A percentile compares a stretch with the other conserved stretches of the same genome.
Evolutionary conservation across 257 asterid species (phyloP).

Genomic region (Scutellaria minor): DNA sequence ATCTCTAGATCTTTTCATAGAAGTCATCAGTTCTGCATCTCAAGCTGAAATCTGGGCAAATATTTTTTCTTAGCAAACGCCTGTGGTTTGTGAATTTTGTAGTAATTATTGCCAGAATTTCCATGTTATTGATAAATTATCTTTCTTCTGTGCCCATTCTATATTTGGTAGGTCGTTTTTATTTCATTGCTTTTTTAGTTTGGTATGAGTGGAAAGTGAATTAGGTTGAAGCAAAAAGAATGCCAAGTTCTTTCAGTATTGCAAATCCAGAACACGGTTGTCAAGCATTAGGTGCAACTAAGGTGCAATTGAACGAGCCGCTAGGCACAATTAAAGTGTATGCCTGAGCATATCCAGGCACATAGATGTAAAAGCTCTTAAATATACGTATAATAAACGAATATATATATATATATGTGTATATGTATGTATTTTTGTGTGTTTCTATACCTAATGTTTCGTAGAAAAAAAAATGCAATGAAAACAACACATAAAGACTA

Average conservation of each 20-base stretch:
- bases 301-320: too few species aligned
- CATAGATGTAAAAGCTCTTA: too few species aligned
- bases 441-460: too few species aligned
- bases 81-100: background rate
- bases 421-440: too few species aligned
- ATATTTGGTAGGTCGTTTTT: background rate
- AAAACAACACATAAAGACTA: too few species aligned
- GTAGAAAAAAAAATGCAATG: too few species aligned
- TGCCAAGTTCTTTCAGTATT: background rate
- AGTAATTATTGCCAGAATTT: background rate
- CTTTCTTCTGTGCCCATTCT: background rate
- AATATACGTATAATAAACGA: too few species aligned
- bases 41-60: background rate
- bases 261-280: background rate
- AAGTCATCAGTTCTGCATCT: background rate
- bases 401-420: too few species aligned
- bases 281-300: too few species aligned
- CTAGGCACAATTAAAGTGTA: too few species aligned
- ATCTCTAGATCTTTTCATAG: background rate
- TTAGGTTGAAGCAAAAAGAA: slow-evolving; percentile 1
- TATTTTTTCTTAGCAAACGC: background rate
- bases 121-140: slow-evolving; percentile 6
- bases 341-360: too few species aligned
- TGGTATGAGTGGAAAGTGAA: slow-evolving; percentile 19
- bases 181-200: slow-evolving; percentile 14